phyloP scores from a whole-genome alignment of 2,329 filamentous ascomycete species.

The Huntiella moniliformis region DNA sequence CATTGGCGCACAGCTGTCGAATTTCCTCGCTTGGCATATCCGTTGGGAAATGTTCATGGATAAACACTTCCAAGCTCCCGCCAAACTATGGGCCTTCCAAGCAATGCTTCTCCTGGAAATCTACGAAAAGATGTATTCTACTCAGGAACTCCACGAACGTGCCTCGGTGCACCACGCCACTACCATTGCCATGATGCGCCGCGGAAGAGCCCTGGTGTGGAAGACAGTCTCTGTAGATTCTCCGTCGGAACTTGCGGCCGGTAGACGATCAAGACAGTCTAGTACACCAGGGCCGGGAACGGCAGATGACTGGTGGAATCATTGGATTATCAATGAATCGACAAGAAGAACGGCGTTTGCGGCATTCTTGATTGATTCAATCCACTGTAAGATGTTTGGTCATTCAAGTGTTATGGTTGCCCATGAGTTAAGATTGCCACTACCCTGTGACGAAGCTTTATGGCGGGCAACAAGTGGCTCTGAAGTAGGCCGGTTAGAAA shows the following conservation, averaged over 20 bases:
- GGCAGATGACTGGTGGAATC: slow-evolving; percentile 81
- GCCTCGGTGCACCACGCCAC: slow-evolving; percentile 95
- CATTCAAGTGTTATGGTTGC: slow-evolving; percentile 95
- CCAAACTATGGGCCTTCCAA: slow-evolving; percentile 93
- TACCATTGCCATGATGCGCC: slow-evolving; percentile 83
- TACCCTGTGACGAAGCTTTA: slow-evolving; percentile 81
- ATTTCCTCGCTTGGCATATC: slow-evolving; percentile 83
- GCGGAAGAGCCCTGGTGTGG: slow-evolving; percentile 78
- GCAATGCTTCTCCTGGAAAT: slow-evolving; percentile 73
- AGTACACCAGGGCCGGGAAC: slow-evolving; percentile 45
- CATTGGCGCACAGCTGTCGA: slow-evolving; percentile 64
- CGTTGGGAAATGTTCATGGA: slow-evolving; percentile 94
- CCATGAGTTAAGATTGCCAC: slow-evolving; percentile 76
- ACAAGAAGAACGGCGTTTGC: slow-evolving; percentile 80
- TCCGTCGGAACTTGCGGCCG: slow-evolving; percentile 46
- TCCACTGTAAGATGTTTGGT: slow-evolving; percentile 94
- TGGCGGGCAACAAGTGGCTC: slow-evolving; percentile 81
- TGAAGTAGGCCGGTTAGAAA: slow-evolving; percentile 71
- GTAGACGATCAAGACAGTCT: slow-evolving; percentile 34
- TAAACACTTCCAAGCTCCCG: slow-evolving; percentile 70
- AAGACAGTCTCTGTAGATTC: slow-evolving; percentile 58
- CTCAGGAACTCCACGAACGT: slow-evolving; percentile 74
- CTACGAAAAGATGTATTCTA: slow-evolving; percentile 97
- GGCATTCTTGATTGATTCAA: slow-evolving; percentile 87
- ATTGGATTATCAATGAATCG: slow-evolving; percentile 88